Evolutionary conservation across 768 basidiomycete species (phyloP).

Genomic region (Russula lepida): DNA sequence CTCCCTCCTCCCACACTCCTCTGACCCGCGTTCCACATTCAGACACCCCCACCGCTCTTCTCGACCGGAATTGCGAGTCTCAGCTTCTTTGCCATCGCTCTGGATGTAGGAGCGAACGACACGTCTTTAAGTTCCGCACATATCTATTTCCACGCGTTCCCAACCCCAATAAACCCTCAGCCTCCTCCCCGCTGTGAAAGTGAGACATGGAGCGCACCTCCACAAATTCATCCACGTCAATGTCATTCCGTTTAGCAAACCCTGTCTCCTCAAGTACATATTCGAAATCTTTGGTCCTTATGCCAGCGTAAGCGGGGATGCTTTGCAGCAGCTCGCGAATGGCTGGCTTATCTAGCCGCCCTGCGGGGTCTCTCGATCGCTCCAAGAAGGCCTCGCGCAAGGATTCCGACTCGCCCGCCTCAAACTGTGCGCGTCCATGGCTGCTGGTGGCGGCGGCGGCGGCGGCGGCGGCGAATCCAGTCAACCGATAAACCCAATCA

Average conservation of each 20-base stretch:
- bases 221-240: conserved; percentile 81
- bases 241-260: conserved; percentile 41
- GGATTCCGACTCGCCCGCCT: conserved; percentile 40
- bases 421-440: conserved; percentile 47
- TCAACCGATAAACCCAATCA: conserved; percentile 3
- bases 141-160: no score
- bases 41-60: conserved; percentile 47
- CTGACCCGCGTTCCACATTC: neutral
- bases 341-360: conserved; percentile 34
- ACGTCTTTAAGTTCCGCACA: conserved; percentile 69
- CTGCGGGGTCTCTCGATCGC: conserved; percentile 26
- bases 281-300: conserved; percentile 54
- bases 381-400: conserved; percentile 32
- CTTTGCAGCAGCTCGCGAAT: conserved; percentile 26
- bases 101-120: conserved; percentile 35
- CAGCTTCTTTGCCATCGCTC: conserved; percentile 29
- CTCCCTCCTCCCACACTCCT: neutral
- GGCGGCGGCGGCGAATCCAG: neutral
- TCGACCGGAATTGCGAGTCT: conserved; percentile 44
- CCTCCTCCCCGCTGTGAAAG: neutral
- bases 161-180: neutral
- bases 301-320: conserved; percentile 46
- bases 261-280: conserved; percentile 76
- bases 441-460: neutral
- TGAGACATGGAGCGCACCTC: conserved; percentile 46